phyloP scores from a whole-genome alignment of 139 green algal genomes.

The Volvox reticuliferus region DNA sequence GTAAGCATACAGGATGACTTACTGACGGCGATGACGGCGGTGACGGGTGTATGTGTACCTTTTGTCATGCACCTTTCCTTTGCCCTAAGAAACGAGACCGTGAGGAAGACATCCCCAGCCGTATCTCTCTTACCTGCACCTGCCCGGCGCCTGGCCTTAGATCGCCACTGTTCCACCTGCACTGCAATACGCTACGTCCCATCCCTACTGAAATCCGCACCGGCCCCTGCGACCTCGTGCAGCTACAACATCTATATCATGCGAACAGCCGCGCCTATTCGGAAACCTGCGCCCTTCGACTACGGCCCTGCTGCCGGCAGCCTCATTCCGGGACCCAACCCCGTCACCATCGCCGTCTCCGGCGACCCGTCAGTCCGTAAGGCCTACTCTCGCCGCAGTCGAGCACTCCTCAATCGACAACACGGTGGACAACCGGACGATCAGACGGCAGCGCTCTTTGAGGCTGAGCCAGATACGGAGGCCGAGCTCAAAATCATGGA shows the following conservation, averaged over 20 bases:
- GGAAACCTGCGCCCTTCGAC: constrained; percentile 15
- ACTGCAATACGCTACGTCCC: too few relatives aligned
- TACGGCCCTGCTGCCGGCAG: constrained; percentile 12
- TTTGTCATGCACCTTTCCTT: background rate
- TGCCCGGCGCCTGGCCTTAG: too few relatives aligned
- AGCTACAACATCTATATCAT: constrained; percentile 42
- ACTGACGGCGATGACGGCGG: too few relatives aligned
- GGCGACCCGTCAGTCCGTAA: background rate
- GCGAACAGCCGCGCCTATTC: background rate
- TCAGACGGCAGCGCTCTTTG: too few relatives aligned
- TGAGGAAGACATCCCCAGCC: background rate
- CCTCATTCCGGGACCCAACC: constrained; percentile 37
- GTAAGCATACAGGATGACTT: background rate
- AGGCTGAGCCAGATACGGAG: background rate
- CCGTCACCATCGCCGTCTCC: background rate
- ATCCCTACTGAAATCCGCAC: too few relatives aligned
- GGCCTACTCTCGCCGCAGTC: background rate
- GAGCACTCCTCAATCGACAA: background rate
- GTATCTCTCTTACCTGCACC: too few relatives aligned
- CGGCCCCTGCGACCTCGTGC: background rate
- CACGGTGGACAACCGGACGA: background rate
- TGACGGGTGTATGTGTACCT: background rate
- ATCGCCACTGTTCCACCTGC: too few relatives aligned
- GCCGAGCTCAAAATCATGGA: background rate
- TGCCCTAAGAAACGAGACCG: background rate